Conservation (phyloP, 371 early-diverging fungal genomes). For the Globomyces sp. region DNA sequence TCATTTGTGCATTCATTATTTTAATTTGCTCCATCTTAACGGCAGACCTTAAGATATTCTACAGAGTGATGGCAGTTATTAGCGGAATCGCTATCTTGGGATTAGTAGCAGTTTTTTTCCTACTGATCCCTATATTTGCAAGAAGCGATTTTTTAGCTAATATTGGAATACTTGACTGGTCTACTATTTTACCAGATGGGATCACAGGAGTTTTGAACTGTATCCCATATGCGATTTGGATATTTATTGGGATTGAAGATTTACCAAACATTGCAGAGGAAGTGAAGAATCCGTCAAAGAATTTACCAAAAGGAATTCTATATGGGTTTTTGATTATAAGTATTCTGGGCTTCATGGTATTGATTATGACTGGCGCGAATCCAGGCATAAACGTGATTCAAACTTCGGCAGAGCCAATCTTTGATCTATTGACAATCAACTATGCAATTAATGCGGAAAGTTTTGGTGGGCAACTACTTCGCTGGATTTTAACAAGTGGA, state of each 20-base stretch:
- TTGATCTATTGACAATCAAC: background rate
- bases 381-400: background rate
- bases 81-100: background rate
- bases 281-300: background rate
- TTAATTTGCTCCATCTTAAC: background rate
- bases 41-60: background rate
- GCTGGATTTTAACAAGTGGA: conserved; percentile 4
- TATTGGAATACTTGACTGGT: background rate
- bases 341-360: background rate
- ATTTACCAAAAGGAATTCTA: background rate
- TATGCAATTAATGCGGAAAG: background rate
- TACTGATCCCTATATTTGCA: conserved; percentile 1
- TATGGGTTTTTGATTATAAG: background rate
- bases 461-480: background rate
- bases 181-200: background rate
- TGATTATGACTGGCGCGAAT: background rate
- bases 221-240: conserved; percentile 9
- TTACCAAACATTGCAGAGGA: conserved; percentile 2
- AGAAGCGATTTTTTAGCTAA: background rate
- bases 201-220: background rate
- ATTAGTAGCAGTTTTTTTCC: background rate
- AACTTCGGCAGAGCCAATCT: background rate
- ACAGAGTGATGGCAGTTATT: background rate
- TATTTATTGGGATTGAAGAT: conserved; percentile 9
- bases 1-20: background rate